Base-by-base conservation (phyloP, 2,329 filamentous ascomycete species). In the Truncatella angustata region DNA sequence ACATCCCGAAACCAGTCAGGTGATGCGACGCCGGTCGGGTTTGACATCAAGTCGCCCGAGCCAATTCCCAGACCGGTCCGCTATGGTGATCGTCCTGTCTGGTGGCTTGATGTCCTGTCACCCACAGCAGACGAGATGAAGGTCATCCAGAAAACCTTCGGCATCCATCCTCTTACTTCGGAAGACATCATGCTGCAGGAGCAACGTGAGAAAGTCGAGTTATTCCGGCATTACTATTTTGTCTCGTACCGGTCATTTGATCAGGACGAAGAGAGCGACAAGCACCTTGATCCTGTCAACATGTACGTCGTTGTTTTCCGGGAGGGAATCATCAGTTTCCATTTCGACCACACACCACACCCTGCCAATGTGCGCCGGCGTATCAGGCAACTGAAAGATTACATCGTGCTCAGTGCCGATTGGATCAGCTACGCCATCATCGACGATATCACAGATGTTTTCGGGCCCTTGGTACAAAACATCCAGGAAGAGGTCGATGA, bases 371-470 rank as follows among this genome's bases (percentile, higher is more conserved):
- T 99, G 21, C 90, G 94, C 20, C 85, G 94, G 42, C 86, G 94
- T 30, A 93, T 99, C 64, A 88, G 94, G 10, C 94, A 99, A 69
- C 74, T 99, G 43, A 90, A 90, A 58, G 94, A 99, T 69, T 99
- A 96, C 68, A 81, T 97, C 62, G 90, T 96, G 39, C 77, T 97
- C 11, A 93, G 89, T 43, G 90, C 93, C 0, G 94, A 99, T 68
- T 99, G 94, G 94, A 97, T 99, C 60, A 96, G 91, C 6, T 99
- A 99, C 65, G 94, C 92, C 44, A 88, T 97, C 59, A 97, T 97
- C 57, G 94, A 99, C 71, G 94, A 99, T 67, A 96, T 99, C 61
- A 99, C 94, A 5, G 94, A 99, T 68, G 92, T 91, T 2, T 99
- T 97, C 65, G 89, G 88, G 5, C 94, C 94, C 0, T 76, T 97